Evolutionary conservation across 1,284 basidiomycete genomes (phyloP).

Genomic region (Cutaneotrichosporon sp.): DNA sequence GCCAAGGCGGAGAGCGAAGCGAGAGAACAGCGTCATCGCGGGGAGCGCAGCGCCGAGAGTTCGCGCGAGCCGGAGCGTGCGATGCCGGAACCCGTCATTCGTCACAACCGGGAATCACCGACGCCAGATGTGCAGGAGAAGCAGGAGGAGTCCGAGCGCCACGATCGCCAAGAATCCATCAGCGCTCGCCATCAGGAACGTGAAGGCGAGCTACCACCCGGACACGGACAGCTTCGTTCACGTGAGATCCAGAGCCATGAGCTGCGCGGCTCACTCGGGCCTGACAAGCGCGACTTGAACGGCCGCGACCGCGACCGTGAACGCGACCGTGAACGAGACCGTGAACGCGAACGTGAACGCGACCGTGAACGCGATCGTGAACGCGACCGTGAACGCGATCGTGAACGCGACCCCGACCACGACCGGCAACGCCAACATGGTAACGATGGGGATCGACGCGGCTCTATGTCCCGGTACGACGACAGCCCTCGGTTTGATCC

Average conservation of each 20-base stretch:
- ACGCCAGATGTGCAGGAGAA: conserved; percentile 4
- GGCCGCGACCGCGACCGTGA: conserved; percentile 5
- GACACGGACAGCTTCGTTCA: conserved; percentile 5
- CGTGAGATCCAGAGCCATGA: conserved; percentile 4
- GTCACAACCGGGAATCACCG: background rate
- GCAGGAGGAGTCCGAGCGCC: conserved; percentile 1
- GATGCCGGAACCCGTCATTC: background rate
- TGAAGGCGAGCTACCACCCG: background rate
- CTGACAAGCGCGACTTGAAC: background rate
- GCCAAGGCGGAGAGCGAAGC: background rate
- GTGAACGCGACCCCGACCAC: background rate
- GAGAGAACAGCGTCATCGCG: background rate
- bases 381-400: conserved; percentile 1
- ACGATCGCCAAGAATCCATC: conserved; percentile 4
- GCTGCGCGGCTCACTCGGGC: background rate
- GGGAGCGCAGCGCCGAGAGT: conserved; percentile 5
- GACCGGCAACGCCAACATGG: background rate
- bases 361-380: background rate
- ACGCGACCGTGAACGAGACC: conserved; percentile 1
- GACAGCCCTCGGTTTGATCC: background rate
- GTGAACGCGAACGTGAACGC: background rate
- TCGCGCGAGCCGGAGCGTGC: conserved; percentile 5
- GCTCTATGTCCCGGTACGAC: background rate
- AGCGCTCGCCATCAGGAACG: conserved; percentile 2
- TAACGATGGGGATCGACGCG: background rate